These are phyloP conservation scores for Penicillium dipodomyicola DNA, from an alignment of 495 filamentous ascomycete species.

Conservation along the genomic window DNA sequence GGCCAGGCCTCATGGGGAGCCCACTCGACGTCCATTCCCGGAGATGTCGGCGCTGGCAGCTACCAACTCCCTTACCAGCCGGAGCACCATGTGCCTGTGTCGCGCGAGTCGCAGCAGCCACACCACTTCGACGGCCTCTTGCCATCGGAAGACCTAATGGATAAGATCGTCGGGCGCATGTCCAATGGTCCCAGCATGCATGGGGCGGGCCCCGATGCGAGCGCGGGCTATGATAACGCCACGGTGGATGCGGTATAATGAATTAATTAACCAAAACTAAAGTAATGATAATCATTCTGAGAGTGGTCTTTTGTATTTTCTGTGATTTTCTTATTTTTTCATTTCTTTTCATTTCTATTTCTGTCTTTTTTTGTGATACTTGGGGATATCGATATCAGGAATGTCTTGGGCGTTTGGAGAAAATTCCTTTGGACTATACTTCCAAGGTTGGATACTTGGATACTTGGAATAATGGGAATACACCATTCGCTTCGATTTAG, in stretches of 20 bases:
- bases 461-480: neutral
- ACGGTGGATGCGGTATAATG: constrained; percentile 38
- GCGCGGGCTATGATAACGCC: constrained; percentile 33
- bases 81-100: constrained; percentile 34
- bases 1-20: constrained; percentile 38
- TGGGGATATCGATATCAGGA: constrained; percentile 5
- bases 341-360: neutral
- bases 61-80: constrained; percentile 39
- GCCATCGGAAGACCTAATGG: constrained; percentile 42
- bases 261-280: constrained; percentile 14
- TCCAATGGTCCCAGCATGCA: constrained; percentile 39
- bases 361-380: neutral
- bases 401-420: neutral
- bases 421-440: neutral
- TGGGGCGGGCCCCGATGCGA: constrained; percentile 39
- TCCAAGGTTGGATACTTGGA: no score
- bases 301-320: constrained; percentile 23
- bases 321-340: constrained; percentile 15
- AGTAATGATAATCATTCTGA: constrained; percentile 34
- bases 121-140: constrained; percentile 39
- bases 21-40: constrained; percentile 34
- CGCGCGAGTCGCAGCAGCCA: constrained; percentile 39
- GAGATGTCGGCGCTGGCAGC: constrained; percentile 32
- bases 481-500: neutral
- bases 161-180: constrained; percentile 42